These are phyloP conservation scores for Lentinula novae-zelandiae DNA, from an alignment of 1,284 basidiomycete genomes.

Conservation along the genomic window DNA sequence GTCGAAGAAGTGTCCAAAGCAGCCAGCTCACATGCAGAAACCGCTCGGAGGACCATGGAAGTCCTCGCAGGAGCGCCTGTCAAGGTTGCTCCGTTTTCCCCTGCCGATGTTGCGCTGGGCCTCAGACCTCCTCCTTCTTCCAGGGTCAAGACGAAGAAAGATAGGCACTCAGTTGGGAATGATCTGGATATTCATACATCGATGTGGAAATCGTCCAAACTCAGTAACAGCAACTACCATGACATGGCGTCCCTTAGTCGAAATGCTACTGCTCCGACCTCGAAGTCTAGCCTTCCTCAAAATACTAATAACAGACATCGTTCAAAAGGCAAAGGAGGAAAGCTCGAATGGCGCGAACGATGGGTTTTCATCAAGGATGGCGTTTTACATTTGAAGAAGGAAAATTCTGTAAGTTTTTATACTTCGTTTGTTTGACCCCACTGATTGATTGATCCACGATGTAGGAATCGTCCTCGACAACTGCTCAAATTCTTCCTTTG, in stretches of 20 bases:
- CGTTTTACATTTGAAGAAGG: conserved; percentile 48
- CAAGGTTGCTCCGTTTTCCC: not conserved
- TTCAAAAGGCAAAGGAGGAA: conserved; percentile 17
- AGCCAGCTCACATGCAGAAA: not conserved
- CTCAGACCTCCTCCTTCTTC: not conserved
- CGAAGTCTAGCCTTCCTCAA: not conserved
- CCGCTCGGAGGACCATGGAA: conserved; percentile 1
- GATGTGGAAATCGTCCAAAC: not conserved
- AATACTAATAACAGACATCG: not conserved
- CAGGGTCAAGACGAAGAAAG: not conserved
- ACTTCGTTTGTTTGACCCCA: conserved; percentile 7
- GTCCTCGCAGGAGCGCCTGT: conserved; percentile 3
- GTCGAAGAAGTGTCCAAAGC: not conserved
- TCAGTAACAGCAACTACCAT: not conserved
- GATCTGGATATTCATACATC: conserved; percentile 3
- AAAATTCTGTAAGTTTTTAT: conserved; percentile 41
- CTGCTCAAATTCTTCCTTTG: conserved; percentile 40
- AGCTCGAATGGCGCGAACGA: conserved; percentile 57
- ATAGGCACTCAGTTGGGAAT: not conserved
- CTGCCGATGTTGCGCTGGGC: not conserved
- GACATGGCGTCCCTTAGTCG: not conserved
- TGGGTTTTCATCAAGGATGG: conserved; percentile 64
- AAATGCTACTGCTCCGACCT: not conserved
- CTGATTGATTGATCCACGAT: conserved; percentile 5
- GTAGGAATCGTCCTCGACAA: conserved; percentile 34